Percentiles rank a stretch among this genome's conserved stretches.
These are phyloP conservation scores for Lentinus polychrous DNA, from an alignment of 1,284 basidiomycete genomes.

Conservation along the genomic window DNA sequence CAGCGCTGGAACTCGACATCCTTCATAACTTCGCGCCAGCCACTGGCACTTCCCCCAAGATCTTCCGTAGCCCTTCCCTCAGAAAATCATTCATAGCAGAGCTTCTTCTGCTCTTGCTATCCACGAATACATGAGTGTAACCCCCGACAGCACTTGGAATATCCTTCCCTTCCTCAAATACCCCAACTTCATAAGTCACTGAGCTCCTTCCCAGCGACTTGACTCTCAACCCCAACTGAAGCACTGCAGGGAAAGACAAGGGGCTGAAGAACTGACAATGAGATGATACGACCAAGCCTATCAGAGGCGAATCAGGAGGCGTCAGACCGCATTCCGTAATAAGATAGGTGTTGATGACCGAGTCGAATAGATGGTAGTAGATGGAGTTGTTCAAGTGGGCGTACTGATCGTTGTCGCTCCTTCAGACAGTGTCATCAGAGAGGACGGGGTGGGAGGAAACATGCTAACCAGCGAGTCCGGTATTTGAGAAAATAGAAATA, in stretches of 20 bases:
- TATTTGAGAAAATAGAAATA: conserved; percentile 56
- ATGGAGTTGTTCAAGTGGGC: conserved; percentile 71
- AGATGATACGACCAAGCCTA: conserved; percentile 70
- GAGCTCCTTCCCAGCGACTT: conserved; percentile 62
- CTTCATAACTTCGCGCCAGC: no score
- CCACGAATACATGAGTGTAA: conserved; percentile 79
- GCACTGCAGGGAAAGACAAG: conserved; percentile 57
- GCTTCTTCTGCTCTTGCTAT: conserved; percentile 47
- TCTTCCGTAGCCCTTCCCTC: conserved; percentile 35
- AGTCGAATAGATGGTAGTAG: conserved; percentile 77
- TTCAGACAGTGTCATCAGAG: conserved; percentile 18
- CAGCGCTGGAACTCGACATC: no score
- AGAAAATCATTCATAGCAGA: conserved; percentile 33
- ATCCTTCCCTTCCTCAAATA: conserved; percentile 48
- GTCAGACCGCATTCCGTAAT: conserved; percentile 44
- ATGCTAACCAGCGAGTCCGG: conserved; percentile 59
- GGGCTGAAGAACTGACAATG: conserved; percentile 67
- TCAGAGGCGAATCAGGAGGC: conserved; percentile 36
- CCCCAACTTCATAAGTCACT: conserved; percentile 67
- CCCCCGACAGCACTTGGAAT: conserved; percentile 60
- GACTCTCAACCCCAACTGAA: conserved; percentile 63
- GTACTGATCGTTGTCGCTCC: conserved; percentile 81
- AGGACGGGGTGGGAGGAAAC: background rate
- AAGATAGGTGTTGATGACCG: conserved; percentile 68
- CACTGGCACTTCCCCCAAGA: conserved; percentile 15